These are phyloP conservation scores for Solanum hybrid DNA, from an alignment of 305 asterid genomes.

Conservation along the genomic window DNA sequence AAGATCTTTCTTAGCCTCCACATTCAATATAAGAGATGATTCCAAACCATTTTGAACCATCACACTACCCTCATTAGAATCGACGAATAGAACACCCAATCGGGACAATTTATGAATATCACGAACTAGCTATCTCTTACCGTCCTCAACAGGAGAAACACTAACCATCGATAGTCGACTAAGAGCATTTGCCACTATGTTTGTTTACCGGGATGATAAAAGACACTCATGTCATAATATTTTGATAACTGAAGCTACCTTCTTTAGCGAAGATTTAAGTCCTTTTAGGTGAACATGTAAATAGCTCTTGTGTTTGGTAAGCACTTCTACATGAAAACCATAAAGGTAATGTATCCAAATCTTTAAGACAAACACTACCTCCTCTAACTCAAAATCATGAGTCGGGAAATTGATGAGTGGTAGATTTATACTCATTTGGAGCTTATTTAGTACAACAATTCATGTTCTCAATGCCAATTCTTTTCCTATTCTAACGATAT, in stretches of 20 bases:
- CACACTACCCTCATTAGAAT: neutral
- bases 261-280: neutral
- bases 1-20: neutral
- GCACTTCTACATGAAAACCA: neutral
- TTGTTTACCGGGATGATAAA: neutral
- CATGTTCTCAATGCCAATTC: neutral
- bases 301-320: neutral
- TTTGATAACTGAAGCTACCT: neutral
- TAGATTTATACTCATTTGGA: neutral
- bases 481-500: neutral
- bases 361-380: neutral
- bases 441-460: neutral
- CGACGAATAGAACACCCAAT: neutral
- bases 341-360: neutral
- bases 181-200: neutral
- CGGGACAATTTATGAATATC: neutral
- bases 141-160: neutral
- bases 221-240: neutral
- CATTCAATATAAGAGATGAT: neutral
- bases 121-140: neutral
- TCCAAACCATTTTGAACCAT: neutral
- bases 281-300: neutral
- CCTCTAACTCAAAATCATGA: neutral
- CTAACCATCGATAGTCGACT: neutral
- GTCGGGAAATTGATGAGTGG: neutral